phyloP scores from a whole-genome alignment of 2,329 filamentous ascomycete species.

The Hymenoscyphus albidus region DNA sequence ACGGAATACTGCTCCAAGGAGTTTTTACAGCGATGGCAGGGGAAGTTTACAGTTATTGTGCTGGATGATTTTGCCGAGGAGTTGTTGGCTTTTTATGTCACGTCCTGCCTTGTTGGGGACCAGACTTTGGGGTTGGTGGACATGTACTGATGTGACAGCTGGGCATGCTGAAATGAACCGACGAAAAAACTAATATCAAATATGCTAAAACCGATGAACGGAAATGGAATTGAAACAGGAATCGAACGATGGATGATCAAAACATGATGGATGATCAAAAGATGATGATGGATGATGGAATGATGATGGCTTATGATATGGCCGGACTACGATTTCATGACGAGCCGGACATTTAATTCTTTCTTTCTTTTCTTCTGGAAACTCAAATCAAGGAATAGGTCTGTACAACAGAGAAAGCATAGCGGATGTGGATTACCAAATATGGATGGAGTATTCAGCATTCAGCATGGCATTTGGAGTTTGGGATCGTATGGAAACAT shows the following conservation, averaged over 20 bases:
- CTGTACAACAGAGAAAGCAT: no score
- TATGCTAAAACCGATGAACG: neutral
- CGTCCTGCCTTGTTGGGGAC: neutral
- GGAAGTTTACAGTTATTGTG: constrained; percentile 55
- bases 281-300: neutral
- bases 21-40: constrained; percentile 54
- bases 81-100: constrained; percentile 43
- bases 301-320: neutral
- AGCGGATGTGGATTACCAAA: no score
- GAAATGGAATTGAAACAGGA: neutral
- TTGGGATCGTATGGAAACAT: no score
- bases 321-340: neutral
- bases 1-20: constrained; percentile 52
- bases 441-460: no score
- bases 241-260: neutral
- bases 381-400: no score
- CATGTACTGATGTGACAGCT: no score
- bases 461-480: no score
- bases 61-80: constrained; percentile 64
- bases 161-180: no score
- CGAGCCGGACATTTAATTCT: neutral
- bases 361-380: no score
- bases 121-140: neutral
- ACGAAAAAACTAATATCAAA: neutral
- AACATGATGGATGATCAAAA: neutral